Evolutionary conservation across 2,329 filamentous ascomycete genomes (phyloP), one percentile per base, ranked within the genome.

Genomic region (Apiospora kogelbergensis): DNA sequence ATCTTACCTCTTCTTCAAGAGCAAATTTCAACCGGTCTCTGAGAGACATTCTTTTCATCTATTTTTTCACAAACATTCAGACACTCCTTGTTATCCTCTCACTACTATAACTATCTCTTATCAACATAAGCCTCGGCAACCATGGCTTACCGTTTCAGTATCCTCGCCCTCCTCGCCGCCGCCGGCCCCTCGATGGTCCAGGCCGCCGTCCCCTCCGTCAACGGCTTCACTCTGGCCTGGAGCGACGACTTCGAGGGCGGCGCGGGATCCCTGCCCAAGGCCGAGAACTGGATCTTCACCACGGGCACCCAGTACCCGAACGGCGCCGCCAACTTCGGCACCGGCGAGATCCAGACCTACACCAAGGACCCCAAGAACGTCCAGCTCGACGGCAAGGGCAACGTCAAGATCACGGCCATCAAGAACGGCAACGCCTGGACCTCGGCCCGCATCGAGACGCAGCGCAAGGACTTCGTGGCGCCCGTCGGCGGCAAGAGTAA

Each of bases 301-400:
- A 74, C 77, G n/a, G 84, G 85, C 65, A 85, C 82, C 0, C 71
- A 73, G 11, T 87, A 86, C 71, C 78, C 82, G 1, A 81, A 81
- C n/a, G 84, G 84, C 0, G 75, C 83, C 0, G 67, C 75, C 9
- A 77, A 82, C 70, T 86, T 84, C 84, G 84, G 85, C 65, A 87
- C 84, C 4, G 79, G 80, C 68, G 84, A 86, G 73, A 77, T 82
- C 22, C 77, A 86, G 74, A 80, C 77, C 1, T 86, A 86, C 76
- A 85, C 83, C 26, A 72, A 74, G 63, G 76, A 76, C 42, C 42
- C 72, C 15, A 69, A 73, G 53, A 86, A 86, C 75, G 72, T 85
- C 57, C 77, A 73, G 68, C 76, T 84, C 70, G 81, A 81, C 15
- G 69, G 73, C 9, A 70, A 76, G 15, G 75, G 78, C 15, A 80